Evolutionary conservation across 305 asterid genomes (phyloP).

Genomic region (Fraxinus baroniana): DNA sequence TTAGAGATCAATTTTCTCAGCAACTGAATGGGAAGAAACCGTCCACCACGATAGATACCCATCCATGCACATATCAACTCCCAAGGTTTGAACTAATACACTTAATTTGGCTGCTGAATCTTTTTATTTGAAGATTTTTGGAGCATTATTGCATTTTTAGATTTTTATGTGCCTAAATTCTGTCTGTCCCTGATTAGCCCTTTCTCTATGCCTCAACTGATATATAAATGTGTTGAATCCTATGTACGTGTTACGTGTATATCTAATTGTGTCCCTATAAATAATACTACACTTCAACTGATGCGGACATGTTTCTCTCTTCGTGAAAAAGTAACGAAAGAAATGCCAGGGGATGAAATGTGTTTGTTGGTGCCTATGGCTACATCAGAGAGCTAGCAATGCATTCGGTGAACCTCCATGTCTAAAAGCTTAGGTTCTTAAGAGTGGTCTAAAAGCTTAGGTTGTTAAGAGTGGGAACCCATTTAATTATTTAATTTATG

Average conservation of each 20-base stretch:
- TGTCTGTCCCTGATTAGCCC: neutral
- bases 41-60: conserved; percentile 34
- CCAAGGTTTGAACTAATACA: conserved; percentile 45
- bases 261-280: neutral
- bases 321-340: conserved; percentile 14
- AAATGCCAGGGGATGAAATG: neutral
- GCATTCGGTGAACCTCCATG: neutral
- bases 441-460: neutral
- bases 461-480: neutral
- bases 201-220: neutral
- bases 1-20: conserved; percentile 36
- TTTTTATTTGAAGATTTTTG: neutral
- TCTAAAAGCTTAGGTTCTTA: neutral
- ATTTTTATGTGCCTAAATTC: neutral
- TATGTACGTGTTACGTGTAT: neutral
- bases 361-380: neutral
- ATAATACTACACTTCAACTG: neutral
- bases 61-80: conserved; percentile 38
- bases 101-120: conserved; percentile 8
- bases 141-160: neutral
- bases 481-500: neutral
- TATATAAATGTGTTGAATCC: neutral
- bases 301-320: neutral
- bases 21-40: conserved; percentile 40
- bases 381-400: neutral